Evolutionary conservation across 148 eudicot genomes (phyloP).

Genomic region (Cornus suecica): DNA sequence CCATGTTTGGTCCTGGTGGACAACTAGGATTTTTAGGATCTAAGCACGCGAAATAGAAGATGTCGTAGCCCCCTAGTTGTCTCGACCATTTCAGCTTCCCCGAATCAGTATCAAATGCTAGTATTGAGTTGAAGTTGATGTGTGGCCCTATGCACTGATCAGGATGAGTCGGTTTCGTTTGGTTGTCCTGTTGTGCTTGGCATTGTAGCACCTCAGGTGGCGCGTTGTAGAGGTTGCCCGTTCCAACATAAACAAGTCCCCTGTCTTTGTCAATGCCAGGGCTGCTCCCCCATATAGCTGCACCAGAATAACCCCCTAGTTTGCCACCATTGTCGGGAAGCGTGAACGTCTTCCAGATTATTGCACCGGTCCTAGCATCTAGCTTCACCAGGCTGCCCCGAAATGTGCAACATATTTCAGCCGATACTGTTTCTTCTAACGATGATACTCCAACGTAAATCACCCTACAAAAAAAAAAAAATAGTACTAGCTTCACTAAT

Average conservation of each 20-base stretch:
- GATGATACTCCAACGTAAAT: slow-evolving; percentile 66
- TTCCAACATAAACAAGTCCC: slow-evolving; percentile 40
- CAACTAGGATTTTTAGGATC: slow-evolving; percentile 48
- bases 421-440: slow-evolving; percentile 36
- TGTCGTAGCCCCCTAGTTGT: slow-evolving; percentile 53
- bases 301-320: slow-evolving; percentile 59
- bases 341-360: slow-evolving; percentile 56
- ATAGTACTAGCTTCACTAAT: not conserved
- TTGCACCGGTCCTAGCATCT: slow-evolving; percentile 37
- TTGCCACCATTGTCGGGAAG: slow-evolving; percentile 58
- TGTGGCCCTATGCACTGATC: slow-evolving; percentile 49
- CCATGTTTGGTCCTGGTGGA: slow-evolving; percentile 62
- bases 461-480: slow-evolving; percentile 23
- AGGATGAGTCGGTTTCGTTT: slow-evolving; percentile 30
- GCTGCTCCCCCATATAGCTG: slow-evolving; percentile 71
- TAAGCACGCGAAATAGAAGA: slow-evolving; percentile 47
- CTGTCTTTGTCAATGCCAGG: slow-evolving; percentile 48
- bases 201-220: slow-evolving; percentile 45
- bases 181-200: slow-evolving; percentile 44
- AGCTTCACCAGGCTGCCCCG: slow-evolving; percentile 66
- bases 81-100: slow-evolving; percentile 45
- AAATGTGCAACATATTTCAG: slow-evolving; percentile 50
- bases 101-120: slow-evolving; percentile 40
- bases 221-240: slow-evolving; percentile 57
- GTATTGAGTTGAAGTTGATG: slow-evolving; percentile 40